phyloP scores from a whole-genome alignment of 202 grass and related monocot species.

The Setaria viridis region DNA sequence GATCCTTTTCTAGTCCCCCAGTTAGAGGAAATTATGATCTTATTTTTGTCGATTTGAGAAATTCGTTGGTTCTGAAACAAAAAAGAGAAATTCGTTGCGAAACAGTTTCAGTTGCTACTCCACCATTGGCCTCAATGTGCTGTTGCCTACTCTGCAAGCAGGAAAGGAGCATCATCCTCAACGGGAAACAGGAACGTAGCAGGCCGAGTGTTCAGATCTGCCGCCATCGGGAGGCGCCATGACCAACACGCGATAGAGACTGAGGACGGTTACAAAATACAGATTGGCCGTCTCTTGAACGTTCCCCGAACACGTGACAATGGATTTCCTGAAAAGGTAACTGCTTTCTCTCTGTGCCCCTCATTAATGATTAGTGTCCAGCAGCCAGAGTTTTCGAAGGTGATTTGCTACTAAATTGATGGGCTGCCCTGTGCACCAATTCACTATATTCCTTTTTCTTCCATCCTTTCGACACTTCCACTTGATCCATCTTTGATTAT shows the following conservation, averaged over 20 bases:
- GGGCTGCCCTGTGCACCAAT: not conserved
- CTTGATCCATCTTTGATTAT: constrained; percentile 18
- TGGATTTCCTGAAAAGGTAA: constrained; percentile 74
- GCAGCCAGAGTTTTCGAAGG: not conserved
- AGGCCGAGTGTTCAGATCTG: constrained; percentile 48
- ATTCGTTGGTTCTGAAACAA: not conserved
- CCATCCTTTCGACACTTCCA: constrained; percentile 7
- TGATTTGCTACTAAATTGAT: not conserved
- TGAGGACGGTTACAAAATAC: constrained; percentile 51
- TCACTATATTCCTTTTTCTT: not conserved
- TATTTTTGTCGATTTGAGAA: not conserved
- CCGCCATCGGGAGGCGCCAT: constrained; percentile 41
- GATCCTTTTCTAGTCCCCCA: not conserved
- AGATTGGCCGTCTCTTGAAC: constrained; percentile 47
- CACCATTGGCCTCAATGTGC: constrained; percentile 6
- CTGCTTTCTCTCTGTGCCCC: not conserved
- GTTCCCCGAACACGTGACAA: constrained; percentile 24
- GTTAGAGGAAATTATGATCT: not conserved
- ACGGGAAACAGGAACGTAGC: constrained; percentile 33
- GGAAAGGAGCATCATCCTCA: constrained; percentile 16
- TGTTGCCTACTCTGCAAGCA: constrained; percentile 40
- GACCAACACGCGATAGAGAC: constrained; percentile 47
- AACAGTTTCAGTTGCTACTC: constrained; percentile 9
- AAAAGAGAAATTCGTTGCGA: not conserved
- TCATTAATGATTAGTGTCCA: not conserved